Evolutionary conservation across 1,284 basidiomycete genomes (phyloP).

Genomic region (Porodaedalea pini): DNA sequence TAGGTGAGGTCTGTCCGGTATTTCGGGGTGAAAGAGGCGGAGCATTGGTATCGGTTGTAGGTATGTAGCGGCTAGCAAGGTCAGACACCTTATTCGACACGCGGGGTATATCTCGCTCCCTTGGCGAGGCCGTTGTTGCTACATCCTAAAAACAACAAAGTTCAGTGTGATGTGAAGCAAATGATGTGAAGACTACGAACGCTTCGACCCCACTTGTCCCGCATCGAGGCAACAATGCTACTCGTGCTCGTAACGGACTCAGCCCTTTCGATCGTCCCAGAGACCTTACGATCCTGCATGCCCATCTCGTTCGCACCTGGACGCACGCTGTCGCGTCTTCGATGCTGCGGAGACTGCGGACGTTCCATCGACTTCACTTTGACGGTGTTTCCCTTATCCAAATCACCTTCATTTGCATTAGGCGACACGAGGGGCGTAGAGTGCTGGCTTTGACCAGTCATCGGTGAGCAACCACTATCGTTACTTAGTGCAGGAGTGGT

Average conservation of each 20-base stretch:
- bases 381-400: not conserved
- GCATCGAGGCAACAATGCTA: constrained; percentile 65
- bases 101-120: constrained; percentile 48
- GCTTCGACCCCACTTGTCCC: constrained; percentile 53
- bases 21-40: constrained; percentile 13
- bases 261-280: constrained; percentile 38
- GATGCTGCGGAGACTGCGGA: not conserved
- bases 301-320: not conserved
- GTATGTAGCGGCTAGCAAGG: constrained; percentile 61
- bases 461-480: constrained; percentile 4
- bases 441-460: constrained; percentile 2
- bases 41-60: constrained; percentile 28
- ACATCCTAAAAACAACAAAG: constrained; percentile 38
- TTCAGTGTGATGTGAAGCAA: constrained; percentile 3
- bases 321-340: not conserved
- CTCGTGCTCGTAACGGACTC: constrained; percentile 51
- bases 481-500: constrained; percentile 6
- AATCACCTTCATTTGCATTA: not conserved
- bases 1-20: constrained; percentile 9
- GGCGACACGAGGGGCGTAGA: not conserved
- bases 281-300: constrained; percentile 20
- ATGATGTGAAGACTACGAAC: constrained; percentile 37
- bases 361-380: not conserved
- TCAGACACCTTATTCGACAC: constrained; percentile 60
- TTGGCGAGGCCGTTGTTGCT: constrained; percentile 50